Base-by-base conservation (phyloP, 2,329 filamentous ascomycete genomes). In the Cladophialophora psammophila region DNA sequence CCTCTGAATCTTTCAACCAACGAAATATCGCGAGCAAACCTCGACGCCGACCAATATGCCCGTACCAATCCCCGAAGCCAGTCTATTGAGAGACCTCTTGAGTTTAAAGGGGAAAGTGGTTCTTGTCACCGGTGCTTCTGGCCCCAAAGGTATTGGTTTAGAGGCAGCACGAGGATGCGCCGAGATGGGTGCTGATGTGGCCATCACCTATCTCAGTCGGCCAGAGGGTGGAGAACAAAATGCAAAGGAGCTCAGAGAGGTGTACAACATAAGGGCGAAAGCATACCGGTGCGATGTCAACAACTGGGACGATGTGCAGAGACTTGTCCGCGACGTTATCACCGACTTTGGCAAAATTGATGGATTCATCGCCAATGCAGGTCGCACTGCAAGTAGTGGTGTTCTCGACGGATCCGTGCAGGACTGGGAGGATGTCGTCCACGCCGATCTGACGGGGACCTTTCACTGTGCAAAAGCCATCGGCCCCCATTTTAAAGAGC, bases 401-500 rank as follows among this genome's bases (percentile, higher is more conserved):
- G 84, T 92, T 75, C 82, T 92, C 58, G 90, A 92, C 69, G 88
- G 87, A 75, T 86, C 87, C 31, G 87, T 91, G 26, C 84, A 90
- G 75, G 91, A 92, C 76, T 88, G 88, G 76, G 88, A 93, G 76
- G 86, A 88, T 78, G 92, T 96, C 83, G 85, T 96, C 78, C 87
- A 91, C 74, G 90, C 94, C 75, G 96, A 97, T 79, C 84, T 96
- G 72, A 95, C 89, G n/a, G 94, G 93, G 10, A 88, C 86, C 34
- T 92, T 93, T 80, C 88, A 94, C 86, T 96, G 92, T 70, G 92
- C 93, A 32, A 92, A 94, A 82, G 92, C 92, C 20, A 91, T 92
- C n/a, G 94, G 93, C 36, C 86, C 89, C 63, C 90, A 95, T 80
- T 90, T 90, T 85, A 88, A 88, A 79, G 81, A 89, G 80, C 84